Evolutionary conservation across 495 filamentous ascomycete species (phyloP).

Genomic region (Cenococcum geophilum): DNA sequence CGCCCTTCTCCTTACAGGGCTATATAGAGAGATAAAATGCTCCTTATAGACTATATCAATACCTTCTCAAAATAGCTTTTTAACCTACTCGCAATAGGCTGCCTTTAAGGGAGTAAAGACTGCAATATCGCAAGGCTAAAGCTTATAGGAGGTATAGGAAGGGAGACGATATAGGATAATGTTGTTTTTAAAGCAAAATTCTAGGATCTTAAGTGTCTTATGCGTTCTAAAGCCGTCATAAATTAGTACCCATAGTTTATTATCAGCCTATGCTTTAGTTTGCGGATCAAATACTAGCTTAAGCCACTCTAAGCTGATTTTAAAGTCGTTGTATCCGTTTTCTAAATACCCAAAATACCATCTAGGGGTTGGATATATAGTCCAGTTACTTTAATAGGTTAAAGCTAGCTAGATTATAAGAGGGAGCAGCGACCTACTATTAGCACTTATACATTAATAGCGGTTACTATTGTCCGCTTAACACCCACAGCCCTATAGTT

Average conservation of each 20-base stretch:
- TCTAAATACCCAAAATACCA: too few relatives aligned
- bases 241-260: not conserved
- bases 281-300: conserved; percentile 7
- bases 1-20: not conserved
- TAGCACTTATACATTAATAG: too few relatives aligned
- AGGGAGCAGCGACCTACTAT: too few relatives aligned
- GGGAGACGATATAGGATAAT: too few relatives aligned
- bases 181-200: not conserved
- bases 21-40: conserved; percentile 1
- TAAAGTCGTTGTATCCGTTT: too few relatives aligned
- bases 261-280: not conserved
- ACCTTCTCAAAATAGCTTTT: not conserved
- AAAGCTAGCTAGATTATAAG: too few relatives aligned
- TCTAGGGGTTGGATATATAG: too few relatives aligned
- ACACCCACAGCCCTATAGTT: too few relatives aligned
- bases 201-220: not conserved
- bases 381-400: too few relatives aligned
- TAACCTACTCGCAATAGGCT: not conserved
- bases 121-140: not conserved
- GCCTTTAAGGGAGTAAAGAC: not conserved
- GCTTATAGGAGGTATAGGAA: too few relatives aligned
- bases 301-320: too few relatives aligned
- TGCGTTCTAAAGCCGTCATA: not conserved
- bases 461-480: too few relatives aligned
- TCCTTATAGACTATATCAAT: not conserved